Evolutionary conservation across 495 filamentous ascomycete genomes (phyloP), one percentile per base, ranked within the genome.

Genomic region (Ascobolus immersus): DNA sequence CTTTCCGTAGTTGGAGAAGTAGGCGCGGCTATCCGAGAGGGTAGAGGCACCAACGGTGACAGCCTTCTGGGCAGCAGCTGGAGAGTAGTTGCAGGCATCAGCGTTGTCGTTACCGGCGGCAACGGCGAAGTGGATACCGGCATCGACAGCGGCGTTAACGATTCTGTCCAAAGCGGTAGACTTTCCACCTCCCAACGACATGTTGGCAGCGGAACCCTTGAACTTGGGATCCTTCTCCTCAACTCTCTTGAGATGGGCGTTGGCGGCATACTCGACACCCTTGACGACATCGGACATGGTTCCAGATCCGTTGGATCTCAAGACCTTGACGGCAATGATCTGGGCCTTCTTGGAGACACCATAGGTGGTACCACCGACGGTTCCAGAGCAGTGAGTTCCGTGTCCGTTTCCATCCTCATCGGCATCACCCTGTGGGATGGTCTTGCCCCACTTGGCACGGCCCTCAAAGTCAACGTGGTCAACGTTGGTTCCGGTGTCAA

Each of bases 1-100:
- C 67, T 81, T 84, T 53, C 89, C 89, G 57, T 71, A 94, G 73
- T 99, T 99, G 68, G 89, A 94, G 73, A 99, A 99, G 69, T 94
- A 99, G 41, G 89, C 89, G 56, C 89, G 84, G 64, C 81, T 77
- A 54, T 99, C 89, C 43, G 65, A 65, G 21, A 99, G 65, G 38
- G 77, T 90, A 13, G 80, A 90, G 40, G 89, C 89, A 52, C 82
- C 89, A 38, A 99, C 89, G 31, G 89, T 99, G 47, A 99, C 72
- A 35, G 89, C 82, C 52, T 82, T 79, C 44, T 71, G 67, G 40
- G 89, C 78, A 33, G 82, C 73, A 42, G 89, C 89, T 19, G 89
- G 89, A n/a, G 89, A 99, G 66, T 94, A 99, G 60, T 80, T 84
- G 73, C 89, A 99, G 33, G 89, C 89, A 58, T 99, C 81, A 37